Percentiles rank a stretch among this genome's conserved stretches.
Conservation (phyloP, 2,329 filamentous ascomycete genomes). For the Amesomyces nigricolor region DNA sequence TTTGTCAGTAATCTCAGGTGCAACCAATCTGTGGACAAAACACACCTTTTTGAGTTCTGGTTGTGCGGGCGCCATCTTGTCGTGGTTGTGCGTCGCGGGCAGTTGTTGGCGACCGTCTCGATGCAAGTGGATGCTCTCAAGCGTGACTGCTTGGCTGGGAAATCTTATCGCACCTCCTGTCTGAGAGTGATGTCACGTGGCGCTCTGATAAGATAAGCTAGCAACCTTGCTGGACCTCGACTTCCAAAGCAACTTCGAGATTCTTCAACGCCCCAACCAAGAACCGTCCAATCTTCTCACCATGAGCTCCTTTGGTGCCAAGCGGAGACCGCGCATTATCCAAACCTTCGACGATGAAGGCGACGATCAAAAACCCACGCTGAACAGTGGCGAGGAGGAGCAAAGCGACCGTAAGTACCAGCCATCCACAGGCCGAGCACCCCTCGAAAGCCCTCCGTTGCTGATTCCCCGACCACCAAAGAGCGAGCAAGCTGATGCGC, state of each 20-base stretch:
- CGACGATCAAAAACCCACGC: slow-evolving; percentile 13
- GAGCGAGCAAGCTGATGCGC: slow-evolving; percentile 32
- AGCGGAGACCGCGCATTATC: slow-evolving; percentile 71
- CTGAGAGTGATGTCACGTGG: slow-evolving; percentile 39
- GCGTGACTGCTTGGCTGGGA: slow-evolving; percentile 5
- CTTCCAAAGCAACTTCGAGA: not conserved
- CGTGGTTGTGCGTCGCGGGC: slow-evolving; percentile 12
- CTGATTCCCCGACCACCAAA: slow-evolving; percentile 25
- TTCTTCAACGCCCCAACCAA: not conserved
- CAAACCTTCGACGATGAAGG: slow-evolving; percentile 64
- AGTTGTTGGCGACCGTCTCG: slow-evolving; percentile 9
- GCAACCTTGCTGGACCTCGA: slow-evolving; percentile 7
- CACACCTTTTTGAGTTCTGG: slow-evolving; percentile 95
- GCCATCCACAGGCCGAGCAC: not conserved
- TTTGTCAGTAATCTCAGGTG: slow-evolving; percentile 1
- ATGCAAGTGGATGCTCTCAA: slow-evolving; percentile 3
- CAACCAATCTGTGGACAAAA: not conserved
- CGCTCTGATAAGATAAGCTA: slow-evolving; percentile 39
- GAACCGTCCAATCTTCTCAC: not conserved
- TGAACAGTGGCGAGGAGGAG: slow-evolving; percentile 25
- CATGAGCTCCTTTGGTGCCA: slow-evolving; percentile 53
- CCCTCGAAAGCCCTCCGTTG: slow-evolving; percentile 20
- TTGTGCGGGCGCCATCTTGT: slow-evolving; percentile 94
- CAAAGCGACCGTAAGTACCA: slow-evolving; percentile 36
- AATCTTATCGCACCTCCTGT: slow-evolving; percentile 16